Base-by-base conservation (phyloP, 805 yeast genomes). In the Candida caryicola region DNA sequence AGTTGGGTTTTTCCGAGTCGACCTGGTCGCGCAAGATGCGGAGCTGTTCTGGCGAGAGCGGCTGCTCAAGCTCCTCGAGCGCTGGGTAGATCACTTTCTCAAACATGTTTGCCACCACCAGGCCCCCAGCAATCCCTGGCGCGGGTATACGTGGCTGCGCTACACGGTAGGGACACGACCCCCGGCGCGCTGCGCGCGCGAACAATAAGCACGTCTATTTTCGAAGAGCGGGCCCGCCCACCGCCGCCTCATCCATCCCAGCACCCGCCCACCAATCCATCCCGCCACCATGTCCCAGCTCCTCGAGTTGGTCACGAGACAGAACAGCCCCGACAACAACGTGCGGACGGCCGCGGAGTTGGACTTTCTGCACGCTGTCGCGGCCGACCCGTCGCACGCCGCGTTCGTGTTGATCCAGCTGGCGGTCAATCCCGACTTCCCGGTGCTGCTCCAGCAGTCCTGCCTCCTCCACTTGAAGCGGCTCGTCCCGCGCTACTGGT, bases 1-100 rank as follows among this genome's bases (percentile, higher is more conserved):
- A 89, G 28, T 74, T 69, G 4, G 93, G 95, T 23, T 85, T 81
- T 57, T 93, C 98, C 1, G 82, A 70, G 18, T 79, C 76, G 29
- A 86, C 88, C 52, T 88, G 96, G 49, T 80, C 76, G 46, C 78
- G 81, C 21, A 93, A 73, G 1, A 89, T 75, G 12, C 78, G 82
- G 29, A 93, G 71, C 52, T 91, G 95, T 40, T 82, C 85, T 4
- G 76, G 73, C 0, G 90, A 71, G 16, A 90, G 71, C 0, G 95
- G 82, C 23, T 60, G 62, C 45, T 65, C 53, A 27, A 64, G 51
- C 44, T 68, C 73, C 41, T 66, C 71, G 14, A 69, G 52, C 2
- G 70, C 71, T n/a, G 71, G 66, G 45, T 63, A 66, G 1, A 43
- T 40, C 13, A 34, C 17, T 29, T 32, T 29, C 14, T 23, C 33